These are phyloP conservation scores for Trametes versicolor DNA, from an alignment of 1,284 basidiomycete species.

Conservation along the genomic window DNA sequence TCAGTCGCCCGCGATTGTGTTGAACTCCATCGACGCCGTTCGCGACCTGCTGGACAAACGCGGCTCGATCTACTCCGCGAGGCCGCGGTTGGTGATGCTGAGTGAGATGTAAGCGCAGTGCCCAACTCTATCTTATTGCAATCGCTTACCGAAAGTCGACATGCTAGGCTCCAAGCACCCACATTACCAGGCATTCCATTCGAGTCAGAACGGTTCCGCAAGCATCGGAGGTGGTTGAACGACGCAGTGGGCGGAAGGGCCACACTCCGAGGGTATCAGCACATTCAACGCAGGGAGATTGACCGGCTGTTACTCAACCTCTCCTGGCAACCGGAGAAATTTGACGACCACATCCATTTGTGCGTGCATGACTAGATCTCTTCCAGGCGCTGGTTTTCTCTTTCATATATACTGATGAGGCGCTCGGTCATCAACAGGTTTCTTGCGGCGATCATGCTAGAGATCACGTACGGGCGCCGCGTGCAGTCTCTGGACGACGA, in stretches of 20 bases:
- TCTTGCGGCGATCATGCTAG: constrained; percentile 51
- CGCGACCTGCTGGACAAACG: too few relatives aligned
- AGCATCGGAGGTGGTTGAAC: constrained; percentile 44
- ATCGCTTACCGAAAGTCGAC: too few relatives aligned
- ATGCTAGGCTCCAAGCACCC: constrained; percentile 38
- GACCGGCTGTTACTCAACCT: too few relatives aligned
- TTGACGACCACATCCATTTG: not conserved
- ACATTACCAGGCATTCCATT: constrained; percentile 45
- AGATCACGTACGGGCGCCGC: constrained; percentile 12
- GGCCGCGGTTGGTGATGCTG: not conserved
- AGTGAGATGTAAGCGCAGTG: not conserved
- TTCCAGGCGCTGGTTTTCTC: too few relatives aligned
- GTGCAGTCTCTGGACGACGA: constrained; percentile 33
- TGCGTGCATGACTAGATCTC: too few relatives aligned
- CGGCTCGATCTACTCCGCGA: too few relatives aligned
- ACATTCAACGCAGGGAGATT: too few relatives aligned
- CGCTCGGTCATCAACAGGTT: constrained; percentile 16
- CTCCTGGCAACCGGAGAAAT: too few relatives aligned
- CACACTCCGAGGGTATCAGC: constrained; percentile 11
- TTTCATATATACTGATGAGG: not conserved
- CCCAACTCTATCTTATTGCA: too few relatives aligned
- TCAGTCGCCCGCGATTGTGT: too few relatives aligned
- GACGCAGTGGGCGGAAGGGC: constrained; percentile 38
- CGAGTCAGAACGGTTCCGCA: constrained; percentile 36
- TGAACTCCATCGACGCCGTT: too few relatives aligned